Evolutionary conservation across 768 basidiomycete species (phyloP).

Genomic region (Trametes cingulata): DNA sequence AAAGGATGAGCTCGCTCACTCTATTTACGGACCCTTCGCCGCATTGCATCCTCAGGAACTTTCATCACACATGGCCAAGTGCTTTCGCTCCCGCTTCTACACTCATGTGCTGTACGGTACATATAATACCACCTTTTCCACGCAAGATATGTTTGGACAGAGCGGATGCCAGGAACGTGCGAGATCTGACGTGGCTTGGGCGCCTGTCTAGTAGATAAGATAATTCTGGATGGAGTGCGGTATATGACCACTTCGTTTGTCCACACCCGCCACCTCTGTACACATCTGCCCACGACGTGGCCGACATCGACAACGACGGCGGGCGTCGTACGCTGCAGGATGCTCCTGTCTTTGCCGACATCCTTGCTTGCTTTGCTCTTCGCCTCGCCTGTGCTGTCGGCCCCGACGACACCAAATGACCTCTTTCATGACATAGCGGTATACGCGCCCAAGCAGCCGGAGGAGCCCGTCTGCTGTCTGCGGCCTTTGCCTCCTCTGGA

Average conservation of each 20-base stretch:
- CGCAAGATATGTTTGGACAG: constrained; percentile 14
- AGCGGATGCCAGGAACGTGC: neutral
- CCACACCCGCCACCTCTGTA: neutral
- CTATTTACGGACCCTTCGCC: constrained; percentile 10
- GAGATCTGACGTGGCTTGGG: constrained; percentile 14
- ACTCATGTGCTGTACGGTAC: constrained; percentile 27
- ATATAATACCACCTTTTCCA: constrained; percentile 27
- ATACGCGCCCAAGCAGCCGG: constrained; percentile 48
- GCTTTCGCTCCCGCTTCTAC: constrained; percentile 17
- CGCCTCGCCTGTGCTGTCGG: constrained; percentile 37
- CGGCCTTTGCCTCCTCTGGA: constrained; percentile 46
- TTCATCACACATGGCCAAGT: constrained; percentile 3
- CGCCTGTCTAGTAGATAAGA: constrained; percentile 1
- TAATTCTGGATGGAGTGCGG: neutral
- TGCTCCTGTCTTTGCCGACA: constrained; percentile 34
- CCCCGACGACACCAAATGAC: constrained; percentile 49
- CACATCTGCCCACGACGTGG: constrained; percentile 14
- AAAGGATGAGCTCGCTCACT: constrained; percentile 1
- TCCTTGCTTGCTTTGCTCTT: constrained; percentile 41
- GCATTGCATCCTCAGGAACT: constrained; percentile 9
- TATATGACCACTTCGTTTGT: neutral
- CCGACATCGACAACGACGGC: constrained; percentile 20
- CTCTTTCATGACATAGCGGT: constrained; percentile 59
- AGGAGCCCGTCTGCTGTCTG: constrained; percentile 69
- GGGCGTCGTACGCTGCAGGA: constrained; percentile 12